A percentile compares a stretch with the other conserved stretches of the same genome.
Conservation (phyloP, 2,329 filamentous ascomycete genomes). For the Venturiaceae sp. region DNA sequence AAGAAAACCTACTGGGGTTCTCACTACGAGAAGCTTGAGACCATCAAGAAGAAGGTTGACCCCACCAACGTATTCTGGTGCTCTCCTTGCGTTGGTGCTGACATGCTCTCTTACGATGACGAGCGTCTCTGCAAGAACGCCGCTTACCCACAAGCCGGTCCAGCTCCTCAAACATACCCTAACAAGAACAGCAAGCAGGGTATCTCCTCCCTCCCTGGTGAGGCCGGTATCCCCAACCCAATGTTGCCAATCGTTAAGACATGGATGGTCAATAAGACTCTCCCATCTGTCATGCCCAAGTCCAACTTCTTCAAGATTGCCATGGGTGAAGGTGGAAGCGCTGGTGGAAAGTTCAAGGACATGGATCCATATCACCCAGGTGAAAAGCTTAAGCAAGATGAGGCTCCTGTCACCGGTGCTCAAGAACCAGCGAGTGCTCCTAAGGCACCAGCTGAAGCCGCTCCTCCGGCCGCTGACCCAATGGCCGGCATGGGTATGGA, state of each 20-base stretch:
- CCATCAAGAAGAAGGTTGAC: constrained; percentile 10
- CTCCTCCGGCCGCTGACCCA: neutral
- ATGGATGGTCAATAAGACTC: constrained; percentile 2
- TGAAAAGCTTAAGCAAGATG: neutral
- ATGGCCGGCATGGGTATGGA: neutral
- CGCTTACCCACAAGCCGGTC: neutral
- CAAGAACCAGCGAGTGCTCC: neutral
- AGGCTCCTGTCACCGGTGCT: neutral
- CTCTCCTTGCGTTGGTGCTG: constrained; percentile 4
- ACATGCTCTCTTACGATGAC: constrained; percentile 8
- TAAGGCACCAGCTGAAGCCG: neutral
- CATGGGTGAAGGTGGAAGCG: constrained; percentile 6
- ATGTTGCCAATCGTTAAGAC: constrained; percentile 3
- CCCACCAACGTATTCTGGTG: constrained; percentile 8
- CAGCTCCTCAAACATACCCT: constrained; percentile 7
- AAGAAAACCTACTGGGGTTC: constrained; percentile 9
- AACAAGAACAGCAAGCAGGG: constrained; percentile 4
- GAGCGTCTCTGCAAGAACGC: constrained; percentile 8
- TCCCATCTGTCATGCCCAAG: constrained; percentile 3
- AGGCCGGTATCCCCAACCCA: constrained; percentile 5
- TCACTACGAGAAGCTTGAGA: constrained; percentile 8
- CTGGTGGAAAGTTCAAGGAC: neutral
- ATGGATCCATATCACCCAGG: constrained; percentile 2
- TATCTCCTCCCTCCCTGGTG: constrained; percentile 6
- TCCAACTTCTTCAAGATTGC: constrained; percentile 8